Percentiles rank a stretch among this genome's conserved stretches.
These are phyloP conservation scores for Cryptococcus sp. DNA, from an alignment of 1,284 basidiomycete genomes.

Conservation along the genomic window DNA sequence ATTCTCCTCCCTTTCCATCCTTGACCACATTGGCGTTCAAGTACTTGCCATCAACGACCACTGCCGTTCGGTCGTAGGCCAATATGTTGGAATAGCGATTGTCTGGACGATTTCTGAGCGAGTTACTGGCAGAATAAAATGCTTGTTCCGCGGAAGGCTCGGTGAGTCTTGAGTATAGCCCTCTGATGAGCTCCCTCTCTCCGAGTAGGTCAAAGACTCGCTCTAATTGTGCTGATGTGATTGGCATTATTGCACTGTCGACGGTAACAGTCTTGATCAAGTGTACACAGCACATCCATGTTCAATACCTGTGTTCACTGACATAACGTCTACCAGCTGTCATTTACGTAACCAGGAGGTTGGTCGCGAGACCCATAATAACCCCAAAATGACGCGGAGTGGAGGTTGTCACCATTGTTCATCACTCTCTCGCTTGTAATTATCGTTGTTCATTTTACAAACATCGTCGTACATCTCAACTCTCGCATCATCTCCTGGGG, in stretches of 20 bases:
- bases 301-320: no score
- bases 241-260: not conserved
- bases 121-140: slow-evolving; percentile 36
- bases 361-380: no score
- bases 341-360: no score
- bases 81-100: slow-evolving; percentile 48
- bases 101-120: slow-evolving; percentile 15
- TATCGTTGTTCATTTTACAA: not conserved
- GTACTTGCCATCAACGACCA: slow-evolving; percentile 30
- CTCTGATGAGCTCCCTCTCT: slow-evolving; percentile 11
- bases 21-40: slow-evolving; percentile 47
- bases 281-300: no score
- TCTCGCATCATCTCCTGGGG: not conserved
- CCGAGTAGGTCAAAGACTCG: slow-evolving; percentile 11
- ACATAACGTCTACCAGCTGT: no score
- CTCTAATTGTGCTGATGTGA: slow-evolving; percentile 1
- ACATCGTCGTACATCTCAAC: not conserved
- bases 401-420: not conserved
- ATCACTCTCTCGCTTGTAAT: not conserved
- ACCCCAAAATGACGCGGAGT: not conserved
- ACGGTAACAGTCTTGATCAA: no score
- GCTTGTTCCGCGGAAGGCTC: slow-evolving; percentile 4
- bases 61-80: slow-evolving; percentile 46
- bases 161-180: not conserved
- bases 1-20: slow-evolving; percentile 33